Evolutionary conservation across 1,139 yeast genomes (phyloP).

Genomic region (Yamadazyma triangularis): DNA sequence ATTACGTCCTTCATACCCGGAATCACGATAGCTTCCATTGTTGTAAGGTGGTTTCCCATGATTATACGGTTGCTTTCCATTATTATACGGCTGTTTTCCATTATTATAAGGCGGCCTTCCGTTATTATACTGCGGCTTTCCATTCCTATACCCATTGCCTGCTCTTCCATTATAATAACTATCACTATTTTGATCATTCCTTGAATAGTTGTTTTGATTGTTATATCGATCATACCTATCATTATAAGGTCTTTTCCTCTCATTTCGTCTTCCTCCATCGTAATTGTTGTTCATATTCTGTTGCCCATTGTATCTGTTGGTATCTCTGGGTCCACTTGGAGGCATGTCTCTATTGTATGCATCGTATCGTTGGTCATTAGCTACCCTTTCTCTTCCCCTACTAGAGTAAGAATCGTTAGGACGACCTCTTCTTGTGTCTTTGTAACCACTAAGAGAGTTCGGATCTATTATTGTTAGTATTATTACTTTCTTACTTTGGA

Average conservation of each 20-base stretch:
- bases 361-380: conserved; percentile 6
- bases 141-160: not conserved
- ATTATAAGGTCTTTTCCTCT: conserved; percentile 4
- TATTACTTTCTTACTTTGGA: not conserved
- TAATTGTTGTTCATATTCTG: no score
- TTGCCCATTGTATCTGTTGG: not conserved
- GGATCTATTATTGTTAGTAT: conserved; percentile 4
- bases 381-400: conserved; percentile 2
- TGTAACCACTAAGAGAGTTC: conserved; percentile 8
- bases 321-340: not conserved
- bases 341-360: conserved; percentile 1
- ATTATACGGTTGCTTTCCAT: no score
- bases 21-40: no score
- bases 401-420: not conserved
- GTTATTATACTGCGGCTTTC: not conserved
- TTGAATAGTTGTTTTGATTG: not conserved
- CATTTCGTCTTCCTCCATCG: conserved; percentile 1
- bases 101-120: no score
- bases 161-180: not conserved
- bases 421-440: conserved; percentile 11
- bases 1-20: no score
- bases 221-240: not conserved
- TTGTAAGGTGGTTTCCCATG: no score
- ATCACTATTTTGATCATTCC: not conserved
- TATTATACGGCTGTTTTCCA: no score